Base-by-base conservation (phyloP, 768 basidiomycete genomes). In the Candolleomyces aberdarensis region DNA sequence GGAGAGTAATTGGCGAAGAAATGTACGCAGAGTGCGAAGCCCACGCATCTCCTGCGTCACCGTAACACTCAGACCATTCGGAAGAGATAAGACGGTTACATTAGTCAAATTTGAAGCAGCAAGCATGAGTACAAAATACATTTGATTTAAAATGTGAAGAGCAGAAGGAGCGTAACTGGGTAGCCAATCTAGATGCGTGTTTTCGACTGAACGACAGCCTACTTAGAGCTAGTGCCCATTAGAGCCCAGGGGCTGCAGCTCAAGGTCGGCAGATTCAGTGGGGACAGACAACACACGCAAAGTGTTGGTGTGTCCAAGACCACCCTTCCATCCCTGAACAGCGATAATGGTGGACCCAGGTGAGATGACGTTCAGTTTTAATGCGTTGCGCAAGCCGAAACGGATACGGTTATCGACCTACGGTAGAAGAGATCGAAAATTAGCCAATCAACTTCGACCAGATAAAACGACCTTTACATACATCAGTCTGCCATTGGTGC, bases 271-370 rank as follows among this genome's bases (percentile, higher is more conserved):
- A 39, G 75, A 63, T 67, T 94, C 91, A 22, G 89, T 92, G 17
- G 93, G 93, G 49, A 94, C 93, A 44, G 85, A 85, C 66, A 95
- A 75, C 63, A 95, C 83, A 54, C 93, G 88, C 60, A 95, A 79
- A 13, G 92, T 94, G 81, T 96, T 95, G 65, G 94, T 96, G 77
- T 97, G 94, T 36, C 95, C 96, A 49, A 97, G 85, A 61, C 97
- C 97, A 48, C 95, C 93, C 79, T 95, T 96, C 96, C 96, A 99
- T n/a, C 97, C 97, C 75, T 98, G 97, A 5, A 99, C 91, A 53
- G 96, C 96, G 64, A 98, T 81, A 69, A 99, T 84, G 26, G 95
- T 93, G 57, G 87, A 87, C 58, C 94, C 92, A 41, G 93, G 86
- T 69, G 87, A 86, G 79, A 98, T 88, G 71, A 99, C 84, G 64